A percentile compares a stretch with the other conserved stretches of the same genome.
Evolutionary conservation across 495 filamentous ascomycete species (phyloP).

Genomic region (Opeltia flavorubescens): DNA sequence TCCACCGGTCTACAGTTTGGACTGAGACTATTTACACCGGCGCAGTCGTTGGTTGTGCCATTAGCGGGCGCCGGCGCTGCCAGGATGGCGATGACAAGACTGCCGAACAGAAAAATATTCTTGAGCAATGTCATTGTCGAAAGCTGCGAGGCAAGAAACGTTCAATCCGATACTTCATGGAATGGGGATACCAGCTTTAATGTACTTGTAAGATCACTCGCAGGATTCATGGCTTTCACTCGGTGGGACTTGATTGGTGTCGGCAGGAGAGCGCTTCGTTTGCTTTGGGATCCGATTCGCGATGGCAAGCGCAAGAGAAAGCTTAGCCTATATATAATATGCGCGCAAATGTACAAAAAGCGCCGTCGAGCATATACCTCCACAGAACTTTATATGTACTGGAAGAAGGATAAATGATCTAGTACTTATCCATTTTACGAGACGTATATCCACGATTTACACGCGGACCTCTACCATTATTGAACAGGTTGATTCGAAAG

Average conservation of each 20-base stretch:
- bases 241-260: not conserved
- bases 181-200: not conserved
- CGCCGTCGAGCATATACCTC: too few species aligned
- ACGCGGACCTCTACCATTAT: too few species aligned
- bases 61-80: not conserved
- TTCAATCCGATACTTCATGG: not conserved
- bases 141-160: not conserved
- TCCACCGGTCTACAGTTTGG: constrained; percentile 1
- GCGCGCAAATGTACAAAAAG: too few species aligned
- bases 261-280: not conserved
- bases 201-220: not conserved
- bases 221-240: not conserved
- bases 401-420: too few species aligned
- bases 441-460: too few species aligned
- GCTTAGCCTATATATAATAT: too few species aligned
- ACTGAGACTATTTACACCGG: not conserved
- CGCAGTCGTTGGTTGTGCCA: not conserved
- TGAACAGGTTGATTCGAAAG: too few species aligned
- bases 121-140: not conserved
- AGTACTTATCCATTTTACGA: too few species aligned
- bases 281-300: not conserved
- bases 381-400: too few species aligned
- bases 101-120: not conserved
- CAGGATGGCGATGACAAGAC: not conserved
- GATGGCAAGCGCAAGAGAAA: too few species aligned